These are phyloP conservation scores for Novymonas esmeraldas DNA, from an alignment of 208 protist genomes.

Conservation along the genomic window DNA sequence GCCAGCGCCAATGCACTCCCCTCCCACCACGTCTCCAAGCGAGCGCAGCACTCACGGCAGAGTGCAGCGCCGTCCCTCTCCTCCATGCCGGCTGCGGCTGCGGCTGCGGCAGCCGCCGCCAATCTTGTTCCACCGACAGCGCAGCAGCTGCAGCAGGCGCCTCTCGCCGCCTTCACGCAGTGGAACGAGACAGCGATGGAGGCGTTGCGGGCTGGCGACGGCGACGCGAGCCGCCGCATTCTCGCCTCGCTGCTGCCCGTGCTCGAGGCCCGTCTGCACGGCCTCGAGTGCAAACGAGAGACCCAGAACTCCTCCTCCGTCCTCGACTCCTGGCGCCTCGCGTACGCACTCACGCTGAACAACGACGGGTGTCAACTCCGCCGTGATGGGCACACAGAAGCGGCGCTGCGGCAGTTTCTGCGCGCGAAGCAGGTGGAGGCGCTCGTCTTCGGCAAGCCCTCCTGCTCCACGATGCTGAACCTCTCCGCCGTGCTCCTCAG, in stretches of 20 bases:
- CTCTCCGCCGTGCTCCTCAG: slow-evolving; percentile 79
- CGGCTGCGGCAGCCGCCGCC: too few species aligned
- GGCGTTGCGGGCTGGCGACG: slow-evolving; percentile 48
- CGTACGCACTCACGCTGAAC: slow-evolving; percentile 73
- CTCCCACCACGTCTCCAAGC: too few species aligned
- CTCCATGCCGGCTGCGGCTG: too few species aligned
- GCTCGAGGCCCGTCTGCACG: slow-evolving; percentile 10
- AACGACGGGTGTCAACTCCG: slow-evolving; percentile 85
- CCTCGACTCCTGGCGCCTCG: slow-evolving; percentile 50
- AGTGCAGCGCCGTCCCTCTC: too few species aligned
- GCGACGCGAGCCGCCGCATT: slow-evolving; percentile 38
- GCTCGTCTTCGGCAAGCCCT: slow-evolving; percentile 61
- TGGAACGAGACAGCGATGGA: slow-evolving; percentile 80
- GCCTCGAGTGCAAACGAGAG: slow-evolving; percentile 5
- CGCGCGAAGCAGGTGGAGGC: slow-evolving; percentile 62
- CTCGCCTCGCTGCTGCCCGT: slow-evolving; percentile 14
- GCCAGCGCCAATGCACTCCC: too few species aligned
- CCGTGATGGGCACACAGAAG: slow-evolving; percentile 44
- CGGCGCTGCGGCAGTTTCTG: slow-evolving; percentile 52
- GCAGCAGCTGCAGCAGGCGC: slow-evolving; percentile 1
- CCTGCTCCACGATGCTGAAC: slow-evolving; percentile 89
- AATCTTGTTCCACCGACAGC: slow-evolving; percentile 6
- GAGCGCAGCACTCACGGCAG: too few species aligned
- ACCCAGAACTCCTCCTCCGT: not conserved
- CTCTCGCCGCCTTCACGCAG: slow-evolving; percentile 45